Evolutionary conservation across 176 grass and related monocot species (phyloP).

Genomic region (Juncus effusus): DNA sequence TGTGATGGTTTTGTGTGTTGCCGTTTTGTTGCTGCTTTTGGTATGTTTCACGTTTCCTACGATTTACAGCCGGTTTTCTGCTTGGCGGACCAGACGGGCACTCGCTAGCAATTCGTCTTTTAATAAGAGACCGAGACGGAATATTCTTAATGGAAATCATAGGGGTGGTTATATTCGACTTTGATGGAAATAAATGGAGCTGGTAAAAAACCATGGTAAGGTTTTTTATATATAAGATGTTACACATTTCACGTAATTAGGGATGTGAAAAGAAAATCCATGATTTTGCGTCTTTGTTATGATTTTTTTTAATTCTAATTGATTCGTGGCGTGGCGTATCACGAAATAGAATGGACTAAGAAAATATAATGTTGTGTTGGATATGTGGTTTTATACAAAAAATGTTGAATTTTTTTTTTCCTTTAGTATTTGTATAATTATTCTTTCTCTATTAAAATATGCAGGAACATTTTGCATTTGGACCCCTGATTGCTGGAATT

Average conservation of each 20-base stretch:
- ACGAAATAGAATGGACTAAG: too few relatives aligned
- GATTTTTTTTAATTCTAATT: too few relatives aligned
- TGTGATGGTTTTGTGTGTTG: constrained; percentile 67
- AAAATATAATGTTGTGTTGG: too few relatives aligned
- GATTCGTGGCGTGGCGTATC: too few relatives aligned
- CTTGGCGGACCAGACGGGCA: constrained; percentile 47
- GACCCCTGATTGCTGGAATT: not conserved
- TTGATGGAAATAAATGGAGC: constrained; percentile 19
- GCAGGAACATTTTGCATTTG: constrained; percentile 16
- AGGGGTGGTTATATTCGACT: constrained; percentile 61
- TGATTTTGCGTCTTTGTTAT: too few relatives aligned
- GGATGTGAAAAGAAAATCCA: too few relatives aligned
- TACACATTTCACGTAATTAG: too few relatives aligned
- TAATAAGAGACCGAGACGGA: constrained; percentile 50
- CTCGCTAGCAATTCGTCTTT: constrained; percentile 55
- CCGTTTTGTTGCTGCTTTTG: constrained; percentile 56
- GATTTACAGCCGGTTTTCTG: constrained; percentile 50
- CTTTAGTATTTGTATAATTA: too few relatives aligned
- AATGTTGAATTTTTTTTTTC: too few relatives aligned
- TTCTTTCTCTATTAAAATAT: not conserved
- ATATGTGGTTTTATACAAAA: too few relatives aligned
- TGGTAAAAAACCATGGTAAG: not conserved
- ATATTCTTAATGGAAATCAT: constrained; percentile 36
- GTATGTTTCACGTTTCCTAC: constrained; percentile 81
- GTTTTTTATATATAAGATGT: too few relatives aligned